Base-by-base conservation (phyloP, 176 grass and related monocot genomes). In the Saccharum officinarum region DNA sequence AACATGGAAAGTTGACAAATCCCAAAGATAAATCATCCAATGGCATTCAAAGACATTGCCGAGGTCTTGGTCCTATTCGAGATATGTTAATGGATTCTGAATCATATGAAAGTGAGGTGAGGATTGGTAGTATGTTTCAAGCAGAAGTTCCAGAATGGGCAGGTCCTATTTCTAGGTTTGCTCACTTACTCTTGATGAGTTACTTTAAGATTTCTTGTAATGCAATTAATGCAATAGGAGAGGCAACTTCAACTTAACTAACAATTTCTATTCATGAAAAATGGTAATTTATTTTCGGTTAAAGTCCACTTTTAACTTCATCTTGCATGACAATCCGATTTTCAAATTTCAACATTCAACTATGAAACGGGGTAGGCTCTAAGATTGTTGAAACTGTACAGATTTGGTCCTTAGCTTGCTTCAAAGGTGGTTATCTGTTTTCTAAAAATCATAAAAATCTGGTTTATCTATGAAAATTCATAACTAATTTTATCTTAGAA, bases 91-190 rank as follows among this genome's bases (percentile, higher is more conserved):
- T 37, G 38, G 88, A 82, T 84, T 39, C 10, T 70, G 72, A 90
- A 77, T 79, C 87, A 31, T 90, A 93, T 80, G 83, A 86, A 50
- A 72, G 85, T 82, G 75, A 73, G 7, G 84, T 79, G 37, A 88
- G 89, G 83, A 93, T 97, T 79, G 94, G 91, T 88, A 85, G 71
- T 90, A 65, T 86, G 72, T 97, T 93, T 86, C 94, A 97, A 91
- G 91, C 82, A 78, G 89, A 97, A 71, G 87, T 97, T 85, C 81
- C 69, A 60, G 87, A 92, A 59, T 97, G 94, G 89, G 81, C 78
- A 37, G 84, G 85, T 79, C 89, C 89, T 77, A 63, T 92, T 71
- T 76, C 76, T 7, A 67, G 88, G 94, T 97, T 88, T 80, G 85
- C 68, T 80, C 34, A 72, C 28, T 79, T 86, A 20, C 40, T 59